Base-by-base conservation (phyloP, 1,284 basidiomycete species). In the Ustilago nuda region DNA sequence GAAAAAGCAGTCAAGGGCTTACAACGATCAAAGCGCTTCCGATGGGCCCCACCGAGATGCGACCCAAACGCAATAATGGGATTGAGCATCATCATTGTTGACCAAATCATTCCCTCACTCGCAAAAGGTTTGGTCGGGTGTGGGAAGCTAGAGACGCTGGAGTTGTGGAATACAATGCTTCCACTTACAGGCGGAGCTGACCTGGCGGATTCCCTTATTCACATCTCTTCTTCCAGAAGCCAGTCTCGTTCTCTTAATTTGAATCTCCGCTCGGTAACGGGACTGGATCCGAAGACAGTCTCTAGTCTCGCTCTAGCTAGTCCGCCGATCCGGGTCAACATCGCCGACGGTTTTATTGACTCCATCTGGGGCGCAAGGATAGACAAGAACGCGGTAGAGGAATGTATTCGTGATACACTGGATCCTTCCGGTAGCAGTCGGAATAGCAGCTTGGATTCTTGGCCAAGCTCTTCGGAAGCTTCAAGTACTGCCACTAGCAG, bases 111-210 rank as follows among this genome's bases (percentile, higher is more conserved):
- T 4, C 36, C 52, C 8, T 23, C 72, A 1, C 60, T 74, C 27
- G 66, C 72, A 0, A 57, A 33, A n/a, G 66, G 72, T 11, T 46
- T 66, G 1, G 12, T 41, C 1, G 56, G 59, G 12, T 74, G 72
- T 36, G 2, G 3, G 3, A 17, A 54, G 8, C 52, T 74, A 1
- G 35, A 66, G 36, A 63, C 50, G 56, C 33, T 74, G 1, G 72
- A 74, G 36, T 43, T 74, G 41, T 74, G 66, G 62, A 74, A 74
- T n/a, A 43, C 59, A 8, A 74, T 74, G 72, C 66, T 74, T 2
- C 66, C 72, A 5, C 43, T 37, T 3, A 39, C 50, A 2, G 62
- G 62, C 2, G 66, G 66, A 11, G 33, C 54, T n/a, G 58, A 66
- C 13, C 41, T 74, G 11, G 66, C 66, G 3, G 8, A 23, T 6